A percentile compares a stretch with the other conserved stretches of the same genome.
Conservation (phyloP, 2,329 filamentous ascomycete species). For the Aspergillus pseudoviridinutans region DNA sequence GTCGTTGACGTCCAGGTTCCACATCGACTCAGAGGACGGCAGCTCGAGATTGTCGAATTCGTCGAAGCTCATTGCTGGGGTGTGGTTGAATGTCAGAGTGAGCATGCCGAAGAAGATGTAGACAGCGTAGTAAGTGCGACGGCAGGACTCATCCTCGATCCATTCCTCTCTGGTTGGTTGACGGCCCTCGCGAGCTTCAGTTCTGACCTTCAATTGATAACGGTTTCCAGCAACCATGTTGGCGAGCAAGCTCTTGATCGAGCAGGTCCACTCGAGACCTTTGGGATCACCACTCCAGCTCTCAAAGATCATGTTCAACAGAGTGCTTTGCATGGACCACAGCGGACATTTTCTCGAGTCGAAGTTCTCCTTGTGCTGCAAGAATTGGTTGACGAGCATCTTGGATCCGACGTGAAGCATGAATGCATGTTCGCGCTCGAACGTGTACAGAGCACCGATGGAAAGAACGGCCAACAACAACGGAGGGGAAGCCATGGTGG, state of each 20-base stretch:
- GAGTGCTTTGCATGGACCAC: constrained; percentile 96
- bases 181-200: constrained; percentile 75
- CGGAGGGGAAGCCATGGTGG: constrained; percentile 73
- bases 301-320: constrained; percentile 98
- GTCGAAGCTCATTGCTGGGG: constrained; percentile 95
- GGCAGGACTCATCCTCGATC: constrained; percentile 95
- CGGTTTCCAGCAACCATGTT: constrained; percentile 98
- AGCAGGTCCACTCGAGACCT: constrained; percentile 96
- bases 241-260: constrained; percentile 94
- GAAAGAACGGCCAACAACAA: constrained; percentile 86
- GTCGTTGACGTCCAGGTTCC: constrained; percentile 79
- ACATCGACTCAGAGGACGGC: constrained; percentile 88
- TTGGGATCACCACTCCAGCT: constrained; percentile 99
- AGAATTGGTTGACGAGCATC: constrained; percentile 91
- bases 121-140: constrained; percentile 94
- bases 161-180: constrained; percentile 80
- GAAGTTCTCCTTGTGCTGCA: constrained; percentile 98
- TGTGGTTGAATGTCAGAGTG: constrained; percentile 96
- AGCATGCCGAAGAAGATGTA: constrained; percentile 98
- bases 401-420: constrained; percentile 97
- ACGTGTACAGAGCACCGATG: constrained; percentile 93
- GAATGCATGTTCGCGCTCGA: constrained; percentile 95
- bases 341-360: constrained; percentile 95
- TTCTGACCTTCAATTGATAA: constrained; percentile 90
- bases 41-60: constrained; percentile 92